phyloP scores from a whole-genome alignment of 2,329 filamentous ascomycete species.

The Pyrenochaeta sp. region DNA sequence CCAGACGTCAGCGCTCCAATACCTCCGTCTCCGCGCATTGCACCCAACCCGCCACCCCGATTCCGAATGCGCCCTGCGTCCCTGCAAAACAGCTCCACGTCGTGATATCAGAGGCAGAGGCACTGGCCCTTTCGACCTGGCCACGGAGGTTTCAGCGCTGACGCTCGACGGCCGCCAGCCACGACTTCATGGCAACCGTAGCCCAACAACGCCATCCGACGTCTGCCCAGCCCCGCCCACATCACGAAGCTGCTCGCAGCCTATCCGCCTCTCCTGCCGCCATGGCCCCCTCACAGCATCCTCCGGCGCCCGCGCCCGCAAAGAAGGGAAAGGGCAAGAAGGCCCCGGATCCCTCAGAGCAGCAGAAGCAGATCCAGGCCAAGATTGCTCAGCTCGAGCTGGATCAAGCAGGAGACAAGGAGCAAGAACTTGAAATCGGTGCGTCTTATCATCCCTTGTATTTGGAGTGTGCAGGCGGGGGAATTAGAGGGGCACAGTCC shows the following conservation, averaged over 20 bases:
- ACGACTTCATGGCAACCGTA: constrained; percentile 44
- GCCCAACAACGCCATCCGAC: constrained; percentile 45
- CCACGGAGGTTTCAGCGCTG: constrained; percentile 19
- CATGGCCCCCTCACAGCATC: constrained; percentile 54
- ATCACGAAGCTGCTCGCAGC: constrained; percentile 52
- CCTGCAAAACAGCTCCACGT: too few relatives aligned
- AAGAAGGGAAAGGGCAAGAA: constrained; percentile 91
- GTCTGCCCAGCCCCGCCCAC: constrained; percentile 36
- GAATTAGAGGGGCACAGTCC: constrained; percentile 6
- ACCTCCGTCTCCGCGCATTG: constrained; percentile 23
- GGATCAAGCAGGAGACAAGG: constrained; percentile 91
- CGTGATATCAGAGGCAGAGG: too few relatives aligned
- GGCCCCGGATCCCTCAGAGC: constrained; percentile 82
- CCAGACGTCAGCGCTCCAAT: constrained; percentile 38
- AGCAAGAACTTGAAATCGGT: constrained; percentile 96
- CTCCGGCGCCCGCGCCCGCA: constrained; percentile 61
- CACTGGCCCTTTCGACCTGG: too few relatives aligned
- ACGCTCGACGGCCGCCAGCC: constrained; percentile 24
- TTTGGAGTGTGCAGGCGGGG: constrained; percentile 2
- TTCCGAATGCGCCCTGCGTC: constrained; percentile 26
- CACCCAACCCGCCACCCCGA: constrained; percentile 15
- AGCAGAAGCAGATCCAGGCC: constrained; percentile 87
- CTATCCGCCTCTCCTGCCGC: constrained; percentile 51
- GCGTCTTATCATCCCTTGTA: constrained; percentile 26
- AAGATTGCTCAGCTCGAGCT: constrained; percentile 96